Base-by-base conservation (phyloP, 2,329 filamentous ascomycete species). In the Penicillium digitatum region DNA sequence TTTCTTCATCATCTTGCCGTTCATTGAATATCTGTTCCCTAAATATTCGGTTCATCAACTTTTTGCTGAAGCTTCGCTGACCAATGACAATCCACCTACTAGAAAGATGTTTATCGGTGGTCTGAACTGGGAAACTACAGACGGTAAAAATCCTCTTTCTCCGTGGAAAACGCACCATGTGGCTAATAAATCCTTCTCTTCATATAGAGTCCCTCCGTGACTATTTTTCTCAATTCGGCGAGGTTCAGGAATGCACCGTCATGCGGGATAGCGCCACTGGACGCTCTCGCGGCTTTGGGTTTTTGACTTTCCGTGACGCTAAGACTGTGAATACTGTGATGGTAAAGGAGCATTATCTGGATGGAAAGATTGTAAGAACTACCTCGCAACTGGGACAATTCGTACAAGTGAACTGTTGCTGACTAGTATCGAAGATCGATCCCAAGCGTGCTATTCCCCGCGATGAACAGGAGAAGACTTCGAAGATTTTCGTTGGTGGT, bases 81-180 rank as follows among this genome's bases (percentile, higher is more conserved):
- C n/a, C 32, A n/a, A 35, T 11, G 65, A 74, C 69, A 60, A 54
- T 60, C 7, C n/a, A 58, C 57, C 70, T 56, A 58, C 69, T 77
- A 99, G 94, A 69, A 99, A 99, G 80, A 99, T 99, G 94, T 99
- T 99, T 68, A 99, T 99, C 75, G 94, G 94, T 67, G 94, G 94
- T 38, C 79, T 99, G 52, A 99, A 99, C 72, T 99, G 94, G 94
- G 94, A 99, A 76, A 99, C 94, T 16, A 97, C 94, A 53, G 93
- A 97, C 78, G 87, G 93, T 97, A 86, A 82, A 91, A 77, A 59
- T 56, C 26, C 31, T 53, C 37, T 56, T 43, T 34, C 43, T 47
- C 32, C 54, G 4, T 9, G 4, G n/a, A 35, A 24, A 29, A 32
- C 3, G 3, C 6, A 5, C 26, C 9, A 49, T 29, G 10, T 34